Base-by-base conservation (phyloP, 441 rosid genomes). In the Euphorbia celastroides region DNA sequence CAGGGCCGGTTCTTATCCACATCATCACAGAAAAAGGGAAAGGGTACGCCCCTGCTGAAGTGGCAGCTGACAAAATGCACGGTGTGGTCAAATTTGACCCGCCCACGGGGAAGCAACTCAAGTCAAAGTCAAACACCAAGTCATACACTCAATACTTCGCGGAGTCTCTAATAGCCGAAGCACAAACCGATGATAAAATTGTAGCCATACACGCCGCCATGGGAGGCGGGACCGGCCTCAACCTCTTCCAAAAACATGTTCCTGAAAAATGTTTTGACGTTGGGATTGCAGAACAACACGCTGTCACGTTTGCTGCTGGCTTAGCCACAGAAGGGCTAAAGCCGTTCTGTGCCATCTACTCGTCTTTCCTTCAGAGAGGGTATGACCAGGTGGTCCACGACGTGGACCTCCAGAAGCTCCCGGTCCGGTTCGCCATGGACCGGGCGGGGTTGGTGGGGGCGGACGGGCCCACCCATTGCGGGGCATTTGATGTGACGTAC, bases 371-470 rank as follows among this genome's bases (percentile, higher is more conserved):
- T 2, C 74, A 70, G 27, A 64, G 74, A 59, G 74, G 64, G 17
- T 70, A 70, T 46, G 74, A 70, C 48, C 74, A 70, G 64, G 70
- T 56, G 26, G 74, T 65, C 19, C 69, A 71, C 50, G 74, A 71
- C 50, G 69, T 71, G 1, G 74, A 71, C 54, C 74, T 71, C 22
- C 69, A 71, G 34, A 71, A 71, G 22, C 60, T 71, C 10, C 74
- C 74, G 7, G 65, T 71, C 27, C 48, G 65, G 14, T 71, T 71
- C 34, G 69, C 74, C 0, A 48, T 71, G 22, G 74, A 64, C 36
- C 25, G 65, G 14, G 70, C 70, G 32, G 74, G 74, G 17, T 50
- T 64, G 17, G 69, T 64, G 3, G 60, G 65, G 19, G 70, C 74
- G 19, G 70, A 64, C 48, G 69, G 74, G 19, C 69, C 69, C 1